Evolutionary conservation across 805 yeast genomes (phyloP).

Genomic region (Metschnikowia chrysomelidarum): DNA sequence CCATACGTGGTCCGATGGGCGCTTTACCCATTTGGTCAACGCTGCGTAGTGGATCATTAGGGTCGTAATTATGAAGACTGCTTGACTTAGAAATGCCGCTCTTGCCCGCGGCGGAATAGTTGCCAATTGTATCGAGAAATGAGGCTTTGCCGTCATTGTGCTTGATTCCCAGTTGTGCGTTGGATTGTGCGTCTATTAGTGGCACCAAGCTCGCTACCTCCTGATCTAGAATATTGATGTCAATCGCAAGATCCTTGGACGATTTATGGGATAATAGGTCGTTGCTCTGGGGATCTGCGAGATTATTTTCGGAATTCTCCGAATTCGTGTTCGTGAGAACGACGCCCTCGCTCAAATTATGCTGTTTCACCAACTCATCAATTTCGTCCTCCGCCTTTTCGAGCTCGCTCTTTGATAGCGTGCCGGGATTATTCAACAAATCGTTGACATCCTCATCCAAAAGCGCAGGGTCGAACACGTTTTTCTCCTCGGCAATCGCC

Average conservation of each 20-base stretch:
- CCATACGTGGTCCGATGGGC: conserved; percentile 38
- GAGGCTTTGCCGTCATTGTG: conserved; percentile 11
- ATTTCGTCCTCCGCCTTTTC: conserved; percentile 39
- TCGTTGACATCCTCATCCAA: conserved; percentile 11
- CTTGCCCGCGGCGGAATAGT: conserved; percentile 4
- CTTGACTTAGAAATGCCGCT: conserved; percentile 7
- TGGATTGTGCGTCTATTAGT: conserved; percentile 32
- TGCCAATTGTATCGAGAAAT: neutral
- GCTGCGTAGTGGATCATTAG: conserved; percentile 5
- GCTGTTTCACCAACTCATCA: conserved; percentile 35
- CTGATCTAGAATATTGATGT: conserved; percentile 34
- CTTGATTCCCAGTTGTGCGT: conserved; percentile 19
- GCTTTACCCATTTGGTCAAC: conserved; percentile 35
- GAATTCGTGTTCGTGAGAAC: conserved; percentile 16
- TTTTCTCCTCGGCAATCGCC: conserved; percentile 9
- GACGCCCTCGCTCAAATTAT: conserved; percentile 35
- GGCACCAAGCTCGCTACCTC: conserved; percentile 42
- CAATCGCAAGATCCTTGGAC: conserved; percentile 24
- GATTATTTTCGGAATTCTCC: conserved; percentile 13
- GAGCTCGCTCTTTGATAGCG: conserved; percentile 23
- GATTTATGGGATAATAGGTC: conserved; percentile 1
- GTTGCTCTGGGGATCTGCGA: conserved; percentile 1
- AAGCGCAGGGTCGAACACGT: conserved; percentile 14
- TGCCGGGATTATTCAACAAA: conserved; percentile 16
- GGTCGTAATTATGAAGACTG: conserved; percentile 8